Evolutionary conservation across 2,329 filamentous ascomycete species (phyloP), one percentile per base, ranked within the genome.

Genomic region (Cladosporium sp.): DNA sequence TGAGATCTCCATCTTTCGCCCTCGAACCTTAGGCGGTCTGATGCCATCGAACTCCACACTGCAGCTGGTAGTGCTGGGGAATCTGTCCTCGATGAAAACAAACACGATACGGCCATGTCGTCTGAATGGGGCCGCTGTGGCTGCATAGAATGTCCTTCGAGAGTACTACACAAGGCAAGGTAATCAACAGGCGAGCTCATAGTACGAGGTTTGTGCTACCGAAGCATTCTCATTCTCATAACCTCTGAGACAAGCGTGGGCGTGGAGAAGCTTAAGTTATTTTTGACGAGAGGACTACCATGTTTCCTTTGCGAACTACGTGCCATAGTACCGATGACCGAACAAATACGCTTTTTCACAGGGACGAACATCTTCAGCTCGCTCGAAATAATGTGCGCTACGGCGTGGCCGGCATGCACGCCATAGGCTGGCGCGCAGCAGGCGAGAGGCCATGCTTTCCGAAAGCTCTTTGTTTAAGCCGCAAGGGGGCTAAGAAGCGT

Each of bases 221-320:
- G 50, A 53, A 29, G 50, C 50, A 31, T 53, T 53, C 26, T 29
- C 26, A 28, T 55, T 55, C 28, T 33, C 52, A 40, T 5, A 40
- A 57, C n/a, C 29, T 23, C 29, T 40, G 29, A 40, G 55, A 23
- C 55, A 40, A 40, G 52, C 33, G 33, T 28, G 55, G 23, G 21
- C 21, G 37, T 46, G 56, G 56, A 46, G 56, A 59, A 59, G 56
- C 56, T 46, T 59, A 59, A 59, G 26, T 46, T 59, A 46, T 59
- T 40, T 46, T 26, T 3, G 23, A 29, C 55, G 29, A 18, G 14
- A 29, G 29, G 28, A 8, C 26, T 57, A 57, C 55, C 55, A 57
- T 57, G 55, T 57, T 57, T 40, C 40, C 23, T 5, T 40, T 12
- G 7, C 10, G 31, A 26, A 14, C 18, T 33, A 33, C 49, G 6